Evolutionary conservation across 2,329 filamentous ascomycete genomes (phyloP), one percentile per base, ranked within the genome.

Genomic region (Knufia fluminis): DNA sequence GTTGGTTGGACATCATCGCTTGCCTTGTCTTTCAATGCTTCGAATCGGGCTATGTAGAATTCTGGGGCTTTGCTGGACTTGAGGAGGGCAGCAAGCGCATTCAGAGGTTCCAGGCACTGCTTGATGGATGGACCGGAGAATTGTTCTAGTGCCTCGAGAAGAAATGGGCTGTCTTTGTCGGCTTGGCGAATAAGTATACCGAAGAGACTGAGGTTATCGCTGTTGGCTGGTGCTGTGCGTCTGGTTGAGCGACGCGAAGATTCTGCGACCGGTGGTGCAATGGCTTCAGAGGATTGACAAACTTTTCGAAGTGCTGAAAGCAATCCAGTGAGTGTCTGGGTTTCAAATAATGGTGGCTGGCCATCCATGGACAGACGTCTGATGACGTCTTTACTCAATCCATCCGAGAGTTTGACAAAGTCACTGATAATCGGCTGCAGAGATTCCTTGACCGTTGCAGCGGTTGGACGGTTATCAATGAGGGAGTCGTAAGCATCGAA

Each of bases 401-500:
- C 31, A 7, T 31, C 35, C 6, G 33, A 40, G 9, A 40, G 19
- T 23, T 4, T 19, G 6, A 17, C 9, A 19, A 48, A 32, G 4
- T 39, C 45, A 22, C 28, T 14, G 4, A 28, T 17, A 4, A 40
- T 26, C 4, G 4, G 33, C 19, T 31, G 33, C 4, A 39, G 10
- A 3, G 17, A 16, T n/a, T 39, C 33, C 24, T 48, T 48, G 19
- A 32, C 31, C n/a, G 20, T 19, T 3, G 19, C 31, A 8, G 23
- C 33, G 12, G 19, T 2, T 12, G 14, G 19, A 31, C 33, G 35
- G 2, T 19, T 24, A 16, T 41, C 23, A 3, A 43, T 9, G 3
- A 43, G 44, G 33, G 7, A 17, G 28, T 57, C 49, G 38, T 71
- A 72, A 24, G 52, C 57, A 49, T 69, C 65, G 40, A 73, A 71